These are phyloP conservation scores for Camelina neglecta DNA, from an alignment of 345 rosid species.

Conservation along the genomic window DNA sequence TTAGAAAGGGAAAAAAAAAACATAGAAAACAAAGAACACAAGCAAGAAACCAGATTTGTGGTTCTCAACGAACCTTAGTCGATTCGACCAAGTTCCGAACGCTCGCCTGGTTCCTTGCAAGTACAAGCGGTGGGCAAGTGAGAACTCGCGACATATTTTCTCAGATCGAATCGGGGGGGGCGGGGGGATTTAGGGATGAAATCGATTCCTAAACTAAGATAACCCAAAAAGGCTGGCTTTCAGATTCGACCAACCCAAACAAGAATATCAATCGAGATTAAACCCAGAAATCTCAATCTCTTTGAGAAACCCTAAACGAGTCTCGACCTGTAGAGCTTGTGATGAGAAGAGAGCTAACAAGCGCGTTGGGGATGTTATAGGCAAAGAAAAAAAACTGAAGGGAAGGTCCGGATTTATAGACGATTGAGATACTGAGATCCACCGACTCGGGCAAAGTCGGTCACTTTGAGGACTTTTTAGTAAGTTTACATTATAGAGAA, in stretches of 20 bases:
- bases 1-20: neutral
- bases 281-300: neutral
- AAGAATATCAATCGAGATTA: neutral
- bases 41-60: conserved; percentile 35
- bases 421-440: conserved; percentile 27
- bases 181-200: neutral
- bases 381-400: neutral
- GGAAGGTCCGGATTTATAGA: conserved; percentile 26
- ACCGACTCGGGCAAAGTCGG: conserved; percentile 38
- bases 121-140: conserved; percentile 35
- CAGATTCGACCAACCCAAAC: conserved; percentile 16
- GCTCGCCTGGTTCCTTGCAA: conserved; percentile 46
- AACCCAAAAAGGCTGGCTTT: neutral
- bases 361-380: neutral
- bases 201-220: neutral
- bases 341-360: neutral
- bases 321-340: neutral
- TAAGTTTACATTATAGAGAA: neutral
- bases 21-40: neutral
- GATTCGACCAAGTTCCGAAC: conserved; percentile 55
- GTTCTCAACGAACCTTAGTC: conserved; percentile 70
- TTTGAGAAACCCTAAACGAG: neutral
- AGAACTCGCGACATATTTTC: conserved; percentile 47
- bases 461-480: conserved; percentile 26
- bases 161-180: conserved; percentile 1